A percentile compares a stretch with the other conserved stretches of the same genome.
Conservation (phyloP, 208 protist species). For the Trypanosoma brucei region DNA sequence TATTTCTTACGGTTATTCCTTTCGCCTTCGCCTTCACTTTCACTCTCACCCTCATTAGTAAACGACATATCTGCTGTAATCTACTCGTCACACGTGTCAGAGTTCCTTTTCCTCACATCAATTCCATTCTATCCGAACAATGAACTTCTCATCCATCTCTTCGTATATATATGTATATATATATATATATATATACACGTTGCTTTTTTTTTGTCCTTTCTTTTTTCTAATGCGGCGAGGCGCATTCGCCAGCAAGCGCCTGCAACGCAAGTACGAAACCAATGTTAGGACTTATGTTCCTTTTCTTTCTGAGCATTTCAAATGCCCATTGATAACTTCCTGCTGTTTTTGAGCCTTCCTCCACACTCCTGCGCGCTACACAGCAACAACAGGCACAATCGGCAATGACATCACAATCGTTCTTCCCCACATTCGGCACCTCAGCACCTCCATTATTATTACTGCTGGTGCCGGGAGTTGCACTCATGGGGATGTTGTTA, state of each 20-base stretch:
- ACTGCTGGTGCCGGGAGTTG: no score
- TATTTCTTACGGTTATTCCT: not conserved
- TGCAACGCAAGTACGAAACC: conserved; percentile 73
- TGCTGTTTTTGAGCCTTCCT: not conserved
- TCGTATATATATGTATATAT: conserved; percentile 6
- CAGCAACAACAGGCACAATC: conserved; percentile 22
- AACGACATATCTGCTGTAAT: not conserved
- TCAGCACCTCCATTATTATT: not conserved
- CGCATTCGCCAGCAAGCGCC: conserved; percentile 28
- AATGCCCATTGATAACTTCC: conserved; percentile 69
- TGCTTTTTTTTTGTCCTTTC: conserved; percentile 2
- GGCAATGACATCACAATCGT: not conserved
- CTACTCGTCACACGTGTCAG: not conserved
- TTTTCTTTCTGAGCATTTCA: conserved; percentile 56
- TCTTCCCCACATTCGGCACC: not conserved
- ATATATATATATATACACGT: conserved; percentile 6
- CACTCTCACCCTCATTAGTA: not conserved
- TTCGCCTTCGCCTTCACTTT: not conserved
- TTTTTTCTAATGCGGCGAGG: conserved; percentile 3
- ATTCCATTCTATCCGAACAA: not conserved
- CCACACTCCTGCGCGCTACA: not conserved
- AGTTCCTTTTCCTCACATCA: not conserved
- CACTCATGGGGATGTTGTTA: no score
- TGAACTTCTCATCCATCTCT: not conserved
- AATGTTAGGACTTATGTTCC: conserved; percentile 82